A percentile compares a stretch with the other conserved stretches of the same genome.
phyloP scores from a whole-genome alignment of 2,329 filamentous ascomycete species.

The Apiospora marii region DNA sequence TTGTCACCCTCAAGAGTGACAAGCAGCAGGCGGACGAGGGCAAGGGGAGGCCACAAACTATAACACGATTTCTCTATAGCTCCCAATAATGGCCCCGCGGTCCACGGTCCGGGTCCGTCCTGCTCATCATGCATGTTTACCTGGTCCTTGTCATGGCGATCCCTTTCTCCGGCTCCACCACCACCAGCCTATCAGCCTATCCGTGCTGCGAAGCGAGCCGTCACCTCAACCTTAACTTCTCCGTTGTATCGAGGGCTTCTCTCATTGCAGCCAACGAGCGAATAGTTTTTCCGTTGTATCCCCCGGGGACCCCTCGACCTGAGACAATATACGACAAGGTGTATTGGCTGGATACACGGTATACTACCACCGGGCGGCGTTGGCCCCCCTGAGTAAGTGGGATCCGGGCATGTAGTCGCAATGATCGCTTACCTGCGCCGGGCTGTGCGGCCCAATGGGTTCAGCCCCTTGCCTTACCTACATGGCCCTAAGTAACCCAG shows the following conservation, averaged over 20 bases:
- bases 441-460: not conserved
- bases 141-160: slow-evolving; percentile 16
- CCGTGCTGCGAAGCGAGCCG: not conserved
- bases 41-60: slow-evolving; percentile 11
- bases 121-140: slow-evolving; percentile 9
- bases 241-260: not conserved
- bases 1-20: not conserved
- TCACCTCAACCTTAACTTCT: not conserved
- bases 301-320: not conserved
- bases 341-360: not conserved
- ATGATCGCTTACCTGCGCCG: slow-evolving; percentile 1
- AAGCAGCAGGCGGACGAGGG: not conserved
- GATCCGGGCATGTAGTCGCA: not conserved
- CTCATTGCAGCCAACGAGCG: not conserved
- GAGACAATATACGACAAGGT: not conserved
- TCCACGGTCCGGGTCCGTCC: not conserved
- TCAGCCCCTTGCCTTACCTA: no score
- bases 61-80: slow-evolving; percentile 4
- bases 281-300: not conserved
- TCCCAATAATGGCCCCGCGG: not conserved
- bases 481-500: not conserved
- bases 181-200: not conserved
- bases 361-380: not conserved
- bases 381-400: not conserved
- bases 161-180: slow-evolving; percentile 15